These are phyloP conservation scores for Podila verticillata DNA, from an alignment of 192 early-diverging fungal species.

Conservation along the genomic window DNA sequence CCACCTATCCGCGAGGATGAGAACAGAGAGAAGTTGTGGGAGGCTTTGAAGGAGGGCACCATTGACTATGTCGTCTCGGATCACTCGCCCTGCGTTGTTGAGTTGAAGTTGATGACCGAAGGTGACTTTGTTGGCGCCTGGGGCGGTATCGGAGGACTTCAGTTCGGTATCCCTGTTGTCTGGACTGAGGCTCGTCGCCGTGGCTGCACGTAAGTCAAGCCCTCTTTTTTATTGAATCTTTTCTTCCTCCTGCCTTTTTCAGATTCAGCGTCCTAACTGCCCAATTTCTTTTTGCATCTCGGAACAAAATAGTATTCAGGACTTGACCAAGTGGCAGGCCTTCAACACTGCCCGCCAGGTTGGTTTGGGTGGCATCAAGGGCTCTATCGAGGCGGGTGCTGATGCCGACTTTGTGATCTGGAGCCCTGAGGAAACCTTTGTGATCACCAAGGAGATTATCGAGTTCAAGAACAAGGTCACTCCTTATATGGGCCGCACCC, in stretches of 20 bases:
- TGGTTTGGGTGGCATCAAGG: conserved; percentile 71
- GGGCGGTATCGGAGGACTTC: conserved; percentile 85
- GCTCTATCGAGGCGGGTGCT: conserved; percentile 69
- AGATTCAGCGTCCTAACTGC: neutral
- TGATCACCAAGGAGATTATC: conserved; percentile 67
- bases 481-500: conserved; percentile 71
- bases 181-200: conserved; percentile 81
- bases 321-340: conserved; percentile 72
- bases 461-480: conserved; percentile 87
- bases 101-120: conserved; percentile 74
- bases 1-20: conserved; percentile 78
- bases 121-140: conserved; percentile 84
- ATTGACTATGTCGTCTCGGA: conserved; percentile 88
- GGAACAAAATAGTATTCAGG: conserved; percentile 51
- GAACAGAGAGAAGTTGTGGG: conserved; percentile 79
- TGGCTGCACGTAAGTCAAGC: conserved; percentile 58
- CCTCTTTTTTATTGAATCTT: conserved; percentile 1
- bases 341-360: conserved; percentile 71
- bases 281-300: neutral
- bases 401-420: conserved; percentile 87
- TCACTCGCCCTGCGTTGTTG: conserved; percentile 84
- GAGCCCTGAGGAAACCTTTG: conserved; percentile 72
- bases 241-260: neutral
- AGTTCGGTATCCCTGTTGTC: conserved; percentile 80
- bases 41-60: conserved; percentile 76